Conservation (phyloP, 2,329 filamentous ascomycete species). For the Fusarium sp. region DNA sequence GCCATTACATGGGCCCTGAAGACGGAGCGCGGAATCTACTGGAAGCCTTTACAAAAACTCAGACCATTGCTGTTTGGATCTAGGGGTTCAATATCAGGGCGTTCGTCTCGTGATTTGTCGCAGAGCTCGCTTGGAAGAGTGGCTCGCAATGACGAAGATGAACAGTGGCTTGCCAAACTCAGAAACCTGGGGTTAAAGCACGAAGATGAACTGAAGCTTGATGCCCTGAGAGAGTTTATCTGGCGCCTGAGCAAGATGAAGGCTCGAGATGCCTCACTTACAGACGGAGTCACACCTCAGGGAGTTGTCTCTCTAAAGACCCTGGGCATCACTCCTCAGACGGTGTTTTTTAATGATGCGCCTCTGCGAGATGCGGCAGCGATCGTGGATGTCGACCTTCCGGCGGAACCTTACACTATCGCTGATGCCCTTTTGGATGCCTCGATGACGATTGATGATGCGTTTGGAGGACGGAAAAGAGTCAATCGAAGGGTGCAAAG, state of each 20-base stretch:
- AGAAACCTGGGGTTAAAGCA: slow-evolving; percentile 82
- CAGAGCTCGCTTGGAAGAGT: slow-evolving; percentile 71
- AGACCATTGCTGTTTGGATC: slow-evolving; percentile 73
- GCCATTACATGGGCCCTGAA: slow-evolving; percentile 88
- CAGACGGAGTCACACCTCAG: slow-evolving; percentile 48
- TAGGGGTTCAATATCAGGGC: slow-evolving; percentile 62
- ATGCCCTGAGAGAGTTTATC: slow-evolving; percentile 89
- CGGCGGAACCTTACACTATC: slow-evolving; percentile 76
- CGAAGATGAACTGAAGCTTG: slow-evolving; percentile 91
- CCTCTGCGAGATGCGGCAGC: slow-evolving; percentile 60
- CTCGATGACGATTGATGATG: slow-evolving; percentile 85
- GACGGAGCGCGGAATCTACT: slow-evolving; percentile 85
- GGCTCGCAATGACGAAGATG: slow-evolving; percentile 89
- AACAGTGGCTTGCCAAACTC: slow-evolving; percentile 89
- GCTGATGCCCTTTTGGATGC: slow-evolving; percentile 92
- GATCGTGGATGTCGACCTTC: slow-evolving; percentile 47
- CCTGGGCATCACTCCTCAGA: slow-evolving; percentile 84
- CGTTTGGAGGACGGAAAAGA: slow-evolving; percentile 65
- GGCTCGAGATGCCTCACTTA: slow-evolving; percentile 60
- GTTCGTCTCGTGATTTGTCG: slow-evolving; percentile 66
- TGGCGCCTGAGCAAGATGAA: slow-evolving; percentile 85
- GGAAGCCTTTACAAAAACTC: slow-evolving; percentile 80
- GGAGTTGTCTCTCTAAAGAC: slow-evolving; percentile 77
- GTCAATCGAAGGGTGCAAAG: slow-evolving; percentile 62
- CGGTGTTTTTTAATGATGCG: slow-evolving; percentile 90